These are phyloP conservation scores for Amanita exitialis DNA, from an alignment of 768 basidiomycete species.

Conservation along the genomic window DNA sequence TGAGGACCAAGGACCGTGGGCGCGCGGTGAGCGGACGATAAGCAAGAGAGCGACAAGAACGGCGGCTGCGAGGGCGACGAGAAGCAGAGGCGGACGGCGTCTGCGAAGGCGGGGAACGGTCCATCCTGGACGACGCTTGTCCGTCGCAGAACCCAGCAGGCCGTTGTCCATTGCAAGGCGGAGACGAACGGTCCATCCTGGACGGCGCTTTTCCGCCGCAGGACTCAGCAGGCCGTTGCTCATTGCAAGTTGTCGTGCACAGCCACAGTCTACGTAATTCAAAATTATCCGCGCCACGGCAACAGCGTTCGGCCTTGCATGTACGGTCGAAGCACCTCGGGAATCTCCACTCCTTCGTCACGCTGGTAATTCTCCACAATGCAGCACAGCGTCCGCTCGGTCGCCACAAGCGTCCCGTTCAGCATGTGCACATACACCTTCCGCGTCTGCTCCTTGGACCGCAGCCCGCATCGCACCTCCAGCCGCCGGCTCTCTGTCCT, in stretches of 20 bases:
- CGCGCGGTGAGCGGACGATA: conserved; percentile 24
- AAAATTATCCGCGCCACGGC: no score
- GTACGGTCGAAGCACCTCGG: conserved; percentile 85
- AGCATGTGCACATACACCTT: conserved; percentile 99
- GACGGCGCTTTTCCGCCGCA: no score
- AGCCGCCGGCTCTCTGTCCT: conserved; percentile 78
- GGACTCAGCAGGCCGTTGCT: no score
- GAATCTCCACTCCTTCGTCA: conserved; percentile 81
- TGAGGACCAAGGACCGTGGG: conserved; percentile 15
- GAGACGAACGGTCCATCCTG: conserved; percentile 25
- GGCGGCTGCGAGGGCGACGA: conserved; percentile 40
- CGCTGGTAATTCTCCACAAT: conserved; percentile 99
- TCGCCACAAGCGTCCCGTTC: conserved; percentile 96
- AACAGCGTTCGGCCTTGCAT: conserved; percentile 93
- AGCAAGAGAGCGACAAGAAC: conserved; percentile 39
- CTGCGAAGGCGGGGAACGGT: conserved; percentile 23
- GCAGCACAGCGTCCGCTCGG: conserved; percentile 93
- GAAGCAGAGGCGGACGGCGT: conserved; percentile 16
- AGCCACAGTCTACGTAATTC: no score
- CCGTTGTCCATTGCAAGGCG: conserved; percentile 14
- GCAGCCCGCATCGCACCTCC: conserved; percentile 90
- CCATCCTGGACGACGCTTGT: conserved; percentile 25
- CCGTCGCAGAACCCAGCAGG: conserved; percentile 33
- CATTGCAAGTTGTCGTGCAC: no score
- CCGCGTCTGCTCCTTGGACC: conserved; percentile 79